Conservation (phyloP, 768 basidiomycete genomes). For the Rhizopogon sp. region DNA sequence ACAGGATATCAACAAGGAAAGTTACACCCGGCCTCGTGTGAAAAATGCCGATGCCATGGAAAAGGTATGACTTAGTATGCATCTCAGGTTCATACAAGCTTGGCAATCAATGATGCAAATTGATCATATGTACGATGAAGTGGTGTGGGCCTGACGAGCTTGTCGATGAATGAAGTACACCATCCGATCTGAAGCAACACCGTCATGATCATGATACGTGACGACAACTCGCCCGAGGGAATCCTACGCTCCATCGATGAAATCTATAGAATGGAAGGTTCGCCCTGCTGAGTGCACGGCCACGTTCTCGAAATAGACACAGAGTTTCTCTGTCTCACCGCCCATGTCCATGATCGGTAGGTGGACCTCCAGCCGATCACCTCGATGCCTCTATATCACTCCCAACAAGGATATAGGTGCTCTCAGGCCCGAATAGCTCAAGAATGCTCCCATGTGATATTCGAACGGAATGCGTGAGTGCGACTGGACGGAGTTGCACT, state of each 20-base stretch:
- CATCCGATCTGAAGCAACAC: background rate
- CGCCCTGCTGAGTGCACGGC: background rate
- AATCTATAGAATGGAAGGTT: background rate
- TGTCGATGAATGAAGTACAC: background rate
- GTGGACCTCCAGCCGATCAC: conserved; percentile 4
- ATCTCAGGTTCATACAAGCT: background rate
- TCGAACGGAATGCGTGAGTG: conserved; percentile 15
- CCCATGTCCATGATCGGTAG: background rate
- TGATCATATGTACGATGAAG: background rate
- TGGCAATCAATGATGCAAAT: background rate
- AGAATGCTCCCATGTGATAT: conserved; percentile 17
- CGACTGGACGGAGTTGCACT: conserved; percentile 1
- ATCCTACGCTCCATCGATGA: background rate
- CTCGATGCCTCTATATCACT: background rate
- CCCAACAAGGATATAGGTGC: conserved; percentile 3
- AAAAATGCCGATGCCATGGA: conserved; percentile 10
- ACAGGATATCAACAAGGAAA: conserved; percentile 2
- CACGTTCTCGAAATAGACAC: background rate
- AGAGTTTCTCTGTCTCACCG: background rate
- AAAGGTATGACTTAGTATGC: conserved; percentile 10
- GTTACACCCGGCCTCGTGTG: conserved; percentile 13
- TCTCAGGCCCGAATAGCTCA: conserved; percentile 16
- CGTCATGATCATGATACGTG: background rate
- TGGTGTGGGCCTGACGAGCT: background rate
- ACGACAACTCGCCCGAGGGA: background rate